Evolutionary conservation across 352 stramenopile species (phyloP), one percentile per base, ranked within the genome.

Genomic region (Globisporangium sylvaticum): DNA sequence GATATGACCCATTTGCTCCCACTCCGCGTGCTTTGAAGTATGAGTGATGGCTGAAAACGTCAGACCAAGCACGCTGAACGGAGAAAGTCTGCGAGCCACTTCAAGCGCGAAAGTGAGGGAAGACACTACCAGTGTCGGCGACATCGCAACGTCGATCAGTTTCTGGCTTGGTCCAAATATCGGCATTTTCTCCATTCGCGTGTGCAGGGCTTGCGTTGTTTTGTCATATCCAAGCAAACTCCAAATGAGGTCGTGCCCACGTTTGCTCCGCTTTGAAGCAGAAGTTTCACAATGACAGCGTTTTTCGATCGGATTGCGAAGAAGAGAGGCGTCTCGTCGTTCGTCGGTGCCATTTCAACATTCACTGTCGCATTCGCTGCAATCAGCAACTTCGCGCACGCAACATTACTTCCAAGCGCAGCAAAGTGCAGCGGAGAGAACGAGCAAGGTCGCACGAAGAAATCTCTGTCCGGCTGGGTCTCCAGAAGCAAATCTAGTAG

Each of bases 371-470:
- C 75, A 31, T 68, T 67, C 14, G 62, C 53, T n/a, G 63, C 44
- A 25, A 90, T 54, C 9, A 90, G 59, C 67, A 77, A 37, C 52
- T 84, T 83, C 1, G 73, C 75, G 42, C 82, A 89, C 8, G 73
- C 62, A 12, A 78, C 1, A 39, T 78, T 74, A 24, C 66, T 73
- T 15, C 71, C 78, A 12, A 88, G 71, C 0, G 77, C 73, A 34
- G 82, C 78, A 67, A 89, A 90, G 62, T 90, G 82, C 3, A 90
- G 66, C 1, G 82, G 69, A 12, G 82, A 85, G 39, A 83, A 87
- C 10, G 81, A 88, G n/a, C 71, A 61, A 15, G 70, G 66, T 15
- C 71, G 64, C 1, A 74, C 31, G 63, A 81, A 87, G 9, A 59
- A 71, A 14, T 88, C 62, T 14, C 68, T 65, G 54, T 84, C 66